These are phyloP conservation scores for Trametes sp. DNA, from an alignment of 1,284 basidiomycete genomes.

Conservation along the genomic window DNA sequence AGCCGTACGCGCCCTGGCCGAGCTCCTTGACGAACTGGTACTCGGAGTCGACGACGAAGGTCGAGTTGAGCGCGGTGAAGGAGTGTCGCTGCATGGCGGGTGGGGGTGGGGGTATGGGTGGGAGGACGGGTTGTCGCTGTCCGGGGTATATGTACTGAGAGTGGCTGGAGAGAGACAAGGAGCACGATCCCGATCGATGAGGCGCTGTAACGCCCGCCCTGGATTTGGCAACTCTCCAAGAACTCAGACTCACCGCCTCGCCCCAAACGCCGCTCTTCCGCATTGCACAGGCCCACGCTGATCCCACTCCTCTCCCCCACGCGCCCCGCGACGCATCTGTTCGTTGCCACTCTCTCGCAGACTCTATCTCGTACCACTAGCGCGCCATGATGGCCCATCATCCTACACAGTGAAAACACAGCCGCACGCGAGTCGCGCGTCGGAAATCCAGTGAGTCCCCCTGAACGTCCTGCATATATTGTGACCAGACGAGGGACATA, in stretches of 20 bases:
- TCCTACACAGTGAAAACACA: no score
- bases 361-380: neutral
- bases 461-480: no score
- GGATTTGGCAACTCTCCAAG: slow-evolving; percentile 18
- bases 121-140: neutral
- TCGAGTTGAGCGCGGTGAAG: slow-evolving; percentile 83
- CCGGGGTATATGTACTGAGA: slow-evolving; percentile 10
- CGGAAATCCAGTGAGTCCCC: neutral
- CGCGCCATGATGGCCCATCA: neutral
- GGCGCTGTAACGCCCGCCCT: slow-evolving; percentile 18
- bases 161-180: neutral
- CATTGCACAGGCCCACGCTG: slow-evolving; percentile 11
- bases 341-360: slow-evolving; percentile 9
- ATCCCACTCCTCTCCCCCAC: neutral
- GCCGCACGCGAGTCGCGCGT: neutral
- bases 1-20: slow-evolving; percentile 94
- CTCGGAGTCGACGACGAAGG: slow-evolving; percentile 88
- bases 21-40: slow-evolving; percentile 96
- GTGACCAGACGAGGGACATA: no score
- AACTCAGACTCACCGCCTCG: slow-evolving; percentile 10
- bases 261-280: neutral
- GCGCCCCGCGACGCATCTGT: no score
- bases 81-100: slow-evolving; percentile 65
- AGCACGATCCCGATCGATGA: slow-evolving; percentile 22
- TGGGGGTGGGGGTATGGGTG: neutral